Evolutionary conservation across 805 yeast species (phyloP), one percentile per base, ranked within the genome.

Genomic region (Blastobotrys chiropterorum): DNA sequence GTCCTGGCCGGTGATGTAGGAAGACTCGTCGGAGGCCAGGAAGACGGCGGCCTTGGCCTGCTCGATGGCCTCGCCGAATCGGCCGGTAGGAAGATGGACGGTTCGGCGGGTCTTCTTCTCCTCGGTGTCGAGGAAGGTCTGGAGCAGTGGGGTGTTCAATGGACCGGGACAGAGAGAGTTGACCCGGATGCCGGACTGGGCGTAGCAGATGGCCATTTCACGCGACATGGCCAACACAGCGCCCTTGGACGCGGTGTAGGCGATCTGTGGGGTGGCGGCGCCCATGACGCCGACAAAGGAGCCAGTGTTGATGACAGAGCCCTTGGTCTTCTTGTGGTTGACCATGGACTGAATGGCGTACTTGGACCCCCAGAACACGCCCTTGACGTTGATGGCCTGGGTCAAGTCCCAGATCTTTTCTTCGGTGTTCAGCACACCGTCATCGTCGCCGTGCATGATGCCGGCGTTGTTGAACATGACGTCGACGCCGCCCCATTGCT

Each of bases 401-500:
- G 71, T 68, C 49, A 65, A 54, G 50, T 67, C 71, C 71, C 71
- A 67, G 56, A 68, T 59, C 46, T 56, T 54, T 48, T 68, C 71
- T 17, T 54, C 58, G 31, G 71, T 67, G 53, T 64, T 62, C 50
- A 67, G 58, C 30, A 64, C 67, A 8, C 63, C 65, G 53, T 62
- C 65, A 48, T 63, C 64, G 51, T 61, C 50, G 40, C 63, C 61
- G 55, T 59, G 67, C 67, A 62, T 63, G 55, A 88, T 84, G 55
- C 96, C 96, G n/a, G 96, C 96, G 66, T 90, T 90, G 71, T 90
- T 90, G 58, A 90, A 78, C 65, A 90, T 75, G 17, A 88, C 75
- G 68, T 90, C 95, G 51, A 90, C 82, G 31, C 84, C 80, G 40
- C 96, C 96, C 74, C 81, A 88, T 45, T 75, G 69, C 56, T 82